phyloP scores from a whole-genome alignment of 768 basidiomycete species.

The Hygrophoropsis aurantiaca region DNA sequence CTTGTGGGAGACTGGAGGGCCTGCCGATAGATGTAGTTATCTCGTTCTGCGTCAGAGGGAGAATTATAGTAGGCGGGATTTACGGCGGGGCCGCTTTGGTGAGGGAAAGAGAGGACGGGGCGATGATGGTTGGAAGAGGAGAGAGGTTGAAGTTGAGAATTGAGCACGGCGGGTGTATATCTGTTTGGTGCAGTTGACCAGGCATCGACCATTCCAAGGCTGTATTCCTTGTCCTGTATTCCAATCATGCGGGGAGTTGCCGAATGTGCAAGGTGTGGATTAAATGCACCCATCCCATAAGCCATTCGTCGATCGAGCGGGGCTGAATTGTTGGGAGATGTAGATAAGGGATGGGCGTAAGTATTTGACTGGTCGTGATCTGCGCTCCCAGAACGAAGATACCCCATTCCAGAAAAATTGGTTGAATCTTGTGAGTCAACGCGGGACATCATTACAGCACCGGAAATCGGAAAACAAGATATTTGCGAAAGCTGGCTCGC shows the following conservation, averaged over 20 bases:
- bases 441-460: slow-evolving; percentile 40
- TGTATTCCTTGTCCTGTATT: slow-evolving; percentile 40
- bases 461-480: slow-evolving; percentile 1
- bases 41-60: slow-evolving; percentile 22
- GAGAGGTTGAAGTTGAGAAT: slow-evolving; percentile 22
- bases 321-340: slow-evolving; percentile 7
- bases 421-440: slow-evolving; percentile 43
- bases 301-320: slow-evolving; percentile 23
- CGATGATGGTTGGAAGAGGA: slow-evolving; percentile 49
- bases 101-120: slow-evolving; percentile 35
- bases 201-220: slow-evolving; percentile 22
- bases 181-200: slow-evolving; percentile 36
- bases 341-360: slow-evolving; percentile 17
- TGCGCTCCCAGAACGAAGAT: slow-evolving; percentile 23
- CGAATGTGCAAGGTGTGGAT: slow-evolving; percentile 21
- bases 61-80: slow-evolving; percentile 14
- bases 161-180: slow-evolving; percentile 23
- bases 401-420: slow-evolving; percentile 28
- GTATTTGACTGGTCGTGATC: slow-evolving; percentile 28
- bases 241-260: slow-evolving; percentile 33
- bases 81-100: slow-evolving; percentile 20
- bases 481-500: too few relatives aligned
- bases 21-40: slow-evolving; percentile 12
- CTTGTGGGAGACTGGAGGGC: slow-evolving; percentile 15
- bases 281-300: slow-evolving; percentile 12